A percentile compares a stretch with the other conserved stretches of the same genome.
phyloP scores from a whole-genome alignment of 352 stramenopile genomes.

The Globisporangium abappressorium region DNA sequence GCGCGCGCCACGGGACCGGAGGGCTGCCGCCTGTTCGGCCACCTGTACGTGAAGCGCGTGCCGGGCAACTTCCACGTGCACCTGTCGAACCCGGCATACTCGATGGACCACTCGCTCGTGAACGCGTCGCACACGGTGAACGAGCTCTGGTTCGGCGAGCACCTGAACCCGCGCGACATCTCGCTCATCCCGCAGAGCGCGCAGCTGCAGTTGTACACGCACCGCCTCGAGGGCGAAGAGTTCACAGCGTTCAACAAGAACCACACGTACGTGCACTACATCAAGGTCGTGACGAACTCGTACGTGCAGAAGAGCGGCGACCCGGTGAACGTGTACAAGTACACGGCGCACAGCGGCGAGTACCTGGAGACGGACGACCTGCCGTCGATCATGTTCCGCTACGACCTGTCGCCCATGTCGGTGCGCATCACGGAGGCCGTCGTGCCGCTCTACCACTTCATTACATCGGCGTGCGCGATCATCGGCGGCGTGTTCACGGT shows the following conservation, averaged over 20 bases:
- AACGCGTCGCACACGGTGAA: conserved; percentile 96
- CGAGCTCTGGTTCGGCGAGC: conserved; percentile 95
- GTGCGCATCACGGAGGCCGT: conserved; percentile 93
- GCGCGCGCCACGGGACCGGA: conserved; percentile 61
- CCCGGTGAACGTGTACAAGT: conserved; percentile 84
- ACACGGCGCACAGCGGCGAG: conserved; percentile 88
- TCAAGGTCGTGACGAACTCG: conserved; percentile 96
- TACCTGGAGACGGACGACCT: conserved; percentile 85
- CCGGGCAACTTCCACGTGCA: conserved; percentile 99
- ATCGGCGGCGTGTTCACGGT: conserved; percentile 96
- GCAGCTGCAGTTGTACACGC: conserved; percentile 90
- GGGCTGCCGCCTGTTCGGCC: conserved; percentile 73
- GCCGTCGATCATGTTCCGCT: conserved; percentile 90
- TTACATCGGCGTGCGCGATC: conserved; percentile 94
- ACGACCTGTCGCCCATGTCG: conserved; percentile 90
- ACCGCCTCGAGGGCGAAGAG: conserved; percentile 89
- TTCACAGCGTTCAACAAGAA: conserved; percentile 93
- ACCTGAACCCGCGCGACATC: conserved; percentile 44
- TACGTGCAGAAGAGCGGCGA: conserved; percentile 70
- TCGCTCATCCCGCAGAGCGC: conserved; percentile 85
- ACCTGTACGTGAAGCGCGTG: conserved; percentile 89
- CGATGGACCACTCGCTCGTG: conserved; percentile 80
- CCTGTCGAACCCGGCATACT: conserved; percentile 94
- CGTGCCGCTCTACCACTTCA: conserved; percentile 94
- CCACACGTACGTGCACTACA: conserved; percentile 98